Evolutionary conservation across 2,329 filamentous ascomycete species (phyloP).

Genomic region (Monosporascus sp.): DNA sequence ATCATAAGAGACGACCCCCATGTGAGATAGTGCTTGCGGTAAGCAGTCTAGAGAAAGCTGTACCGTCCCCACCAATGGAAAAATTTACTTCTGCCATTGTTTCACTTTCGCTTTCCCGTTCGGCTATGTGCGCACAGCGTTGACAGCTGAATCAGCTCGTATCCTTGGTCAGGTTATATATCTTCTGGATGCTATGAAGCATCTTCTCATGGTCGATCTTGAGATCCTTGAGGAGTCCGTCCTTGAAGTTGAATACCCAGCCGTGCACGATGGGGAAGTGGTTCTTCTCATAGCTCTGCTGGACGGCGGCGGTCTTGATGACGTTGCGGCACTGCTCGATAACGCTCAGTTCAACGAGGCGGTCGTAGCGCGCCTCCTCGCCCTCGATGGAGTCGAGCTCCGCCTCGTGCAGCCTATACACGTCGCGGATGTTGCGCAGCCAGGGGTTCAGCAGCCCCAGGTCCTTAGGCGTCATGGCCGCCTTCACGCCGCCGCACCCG

Average conservation of each 20-base stretch:
- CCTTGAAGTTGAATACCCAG: slow-evolving; percentile 66
- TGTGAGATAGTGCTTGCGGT: no score
- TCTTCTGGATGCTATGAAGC: slow-evolving; percentile 56
- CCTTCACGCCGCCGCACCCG: slow-evolving; percentile 71
- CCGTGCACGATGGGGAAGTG: slow-evolving; percentile 66
- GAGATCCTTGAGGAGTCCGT: slow-evolving; percentile 61
- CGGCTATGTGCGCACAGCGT: no score
- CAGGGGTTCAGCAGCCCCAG: slow-evolving; percentile 68
- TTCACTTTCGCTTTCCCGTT: background rate
- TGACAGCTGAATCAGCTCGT: background rate
- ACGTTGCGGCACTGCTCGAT: slow-evolving; percentile 71
- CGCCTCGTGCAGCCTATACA: slow-evolving; percentile 64
- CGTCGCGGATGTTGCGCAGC: slow-evolving; percentile 69
- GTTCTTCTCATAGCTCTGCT: slow-evolving; percentile 61
- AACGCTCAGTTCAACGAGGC: slow-evolving; percentile 81
- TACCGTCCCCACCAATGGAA: background rate
- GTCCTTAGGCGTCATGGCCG: slow-evolving; percentile 66
- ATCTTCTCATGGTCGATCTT: slow-evolving; percentile 56
- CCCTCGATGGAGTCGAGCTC: slow-evolving; percentile 62
- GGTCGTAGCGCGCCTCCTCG: slow-evolving; percentile 56
- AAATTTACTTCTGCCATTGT: background rate
- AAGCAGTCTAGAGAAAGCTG: no score
- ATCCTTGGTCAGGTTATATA: slow-evolving; percentile 47
- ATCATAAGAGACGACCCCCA: no score
- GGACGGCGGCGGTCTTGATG: slow-evolving; percentile 74